phyloP scores from a whole-genome alignment of 225 moss, liverwort and hornwort genomes.

The Sphagnum contortum region DNA sequence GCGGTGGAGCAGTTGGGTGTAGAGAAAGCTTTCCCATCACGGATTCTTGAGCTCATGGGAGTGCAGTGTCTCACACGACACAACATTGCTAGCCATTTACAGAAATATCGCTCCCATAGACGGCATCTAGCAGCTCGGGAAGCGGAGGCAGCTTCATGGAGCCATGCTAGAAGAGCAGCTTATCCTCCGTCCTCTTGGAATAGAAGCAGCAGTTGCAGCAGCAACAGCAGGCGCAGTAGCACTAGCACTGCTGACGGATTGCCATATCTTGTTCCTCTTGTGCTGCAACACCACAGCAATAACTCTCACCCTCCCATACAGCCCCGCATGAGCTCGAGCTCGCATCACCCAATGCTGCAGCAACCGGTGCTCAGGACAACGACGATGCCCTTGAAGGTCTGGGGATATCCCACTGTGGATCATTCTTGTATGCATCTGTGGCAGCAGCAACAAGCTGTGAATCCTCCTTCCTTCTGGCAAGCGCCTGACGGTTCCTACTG shows the following conservation, averaged over 20 bases:
- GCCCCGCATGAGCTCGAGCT: constrained; percentile 55
- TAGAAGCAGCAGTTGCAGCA: constrained; percentile 31
- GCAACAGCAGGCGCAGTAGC: too few species aligned
- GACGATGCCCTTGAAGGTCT: constrained; percentile 64
- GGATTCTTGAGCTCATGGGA: constrained; percentile 95
- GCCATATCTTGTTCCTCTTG: constrained; percentile 70
- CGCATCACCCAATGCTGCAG: constrained; percentile 47
- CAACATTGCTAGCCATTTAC: constrained; percentile 95
- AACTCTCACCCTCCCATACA: constrained; percentile 85
- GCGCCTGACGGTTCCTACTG: constrained; percentile 94
- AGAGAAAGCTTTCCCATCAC: constrained; percentile 94
- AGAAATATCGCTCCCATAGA: constrained; percentile 97
- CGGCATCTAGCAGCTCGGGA: constrained; percentile 93
- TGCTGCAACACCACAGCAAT: constrained; percentile 13
- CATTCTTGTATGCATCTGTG: constrained; percentile 90
- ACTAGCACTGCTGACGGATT: constrained; percentile 37
- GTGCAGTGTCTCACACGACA: constrained; percentile 95
- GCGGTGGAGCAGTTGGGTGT: constrained; percentile 97
- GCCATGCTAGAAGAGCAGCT: constrained; percentile 42
- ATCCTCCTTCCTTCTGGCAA: constrained; percentile 81
- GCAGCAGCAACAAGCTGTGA: constrained; percentile 68
- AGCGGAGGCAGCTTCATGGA: constrained; percentile 93
- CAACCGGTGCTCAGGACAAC: too few species aligned
- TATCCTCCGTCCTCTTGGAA: constrained; percentile 65
- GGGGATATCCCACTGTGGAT: constrained; percentile 93